Percentiles rank a stretch among this genome's conserved stretches.
Conservation (phyloP, 2,329 filamentous ascomycete genomes). For the Aspergillus sp. region DNA sequence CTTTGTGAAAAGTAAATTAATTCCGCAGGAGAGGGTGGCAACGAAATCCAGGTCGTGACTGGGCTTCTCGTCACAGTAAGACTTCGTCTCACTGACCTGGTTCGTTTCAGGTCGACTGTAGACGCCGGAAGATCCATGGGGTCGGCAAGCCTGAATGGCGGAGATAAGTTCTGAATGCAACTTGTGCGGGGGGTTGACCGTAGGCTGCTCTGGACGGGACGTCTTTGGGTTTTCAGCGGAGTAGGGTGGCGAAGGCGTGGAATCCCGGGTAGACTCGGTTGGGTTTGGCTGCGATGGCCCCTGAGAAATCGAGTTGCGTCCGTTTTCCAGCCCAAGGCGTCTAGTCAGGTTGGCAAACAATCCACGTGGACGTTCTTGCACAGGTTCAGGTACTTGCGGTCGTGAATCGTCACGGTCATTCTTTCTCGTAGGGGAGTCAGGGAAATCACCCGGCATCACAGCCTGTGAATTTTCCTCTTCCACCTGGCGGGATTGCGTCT, state of each 20-base stretch:
- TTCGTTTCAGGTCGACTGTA: constrained; percentile 66
- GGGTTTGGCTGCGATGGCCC: constrained; percentile 18
- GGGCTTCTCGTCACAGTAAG: constrained; percentile 75
- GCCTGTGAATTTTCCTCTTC: constrained; percentile 30
- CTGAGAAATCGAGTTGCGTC: constrained; percentile 20
- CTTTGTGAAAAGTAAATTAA: constrained; percentile 66
- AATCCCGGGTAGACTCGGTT: constrained; percentile 13
- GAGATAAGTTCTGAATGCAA: constrained; percentile 54
- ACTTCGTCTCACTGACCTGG: constrained; percentile 70
- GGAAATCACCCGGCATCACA: constrained; percentile 69
- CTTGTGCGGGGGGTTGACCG: constrained; percentile 33
- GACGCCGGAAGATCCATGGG: constrained; percentile 66
- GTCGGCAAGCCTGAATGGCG: constrained; percentile 69
- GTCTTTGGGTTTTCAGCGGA: constrained; percentile 28
- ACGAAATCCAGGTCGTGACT: constrained; percentile 66
- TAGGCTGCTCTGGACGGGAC: constrained; percentile 24
- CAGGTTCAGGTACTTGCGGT: constrained; percentile 14
- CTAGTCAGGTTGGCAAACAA: constrained; percentile 64
- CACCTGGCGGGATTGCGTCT: constrained; percentile 16
- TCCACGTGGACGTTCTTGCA: constrained; percentile 43
- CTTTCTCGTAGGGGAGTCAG: constrained; percentile 54
- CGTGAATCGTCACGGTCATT: constrained; percentile 13
- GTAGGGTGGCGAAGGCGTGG: constrained; percentile 36
- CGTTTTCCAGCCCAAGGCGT: constrained; percentile 59
- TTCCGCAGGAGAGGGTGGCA: constrained; percentile 62